phyloP scores from a whole-genome alignment of 257 asterid species.

The Plantago major region DNA sequence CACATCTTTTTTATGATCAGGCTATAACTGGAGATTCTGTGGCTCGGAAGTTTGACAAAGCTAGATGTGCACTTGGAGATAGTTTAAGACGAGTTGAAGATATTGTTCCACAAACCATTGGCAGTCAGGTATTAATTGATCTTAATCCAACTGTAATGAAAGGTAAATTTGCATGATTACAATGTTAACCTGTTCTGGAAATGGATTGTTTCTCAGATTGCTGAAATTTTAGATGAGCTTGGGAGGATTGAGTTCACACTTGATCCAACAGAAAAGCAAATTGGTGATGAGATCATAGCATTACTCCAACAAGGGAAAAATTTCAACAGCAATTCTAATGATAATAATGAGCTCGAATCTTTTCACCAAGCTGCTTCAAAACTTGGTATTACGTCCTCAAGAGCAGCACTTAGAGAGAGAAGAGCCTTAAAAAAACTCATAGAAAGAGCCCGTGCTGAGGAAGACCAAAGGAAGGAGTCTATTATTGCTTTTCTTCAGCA shows the following conservation, averaged over 20 bases:
- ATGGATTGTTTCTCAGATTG: conserved; percentile 49
- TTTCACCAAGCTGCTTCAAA: conserved; percentile 91
- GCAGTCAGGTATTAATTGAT: conserved; percentile 60
- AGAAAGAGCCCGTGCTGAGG: conserved; percentile 83
- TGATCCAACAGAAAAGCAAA: conserved; percentile 74
- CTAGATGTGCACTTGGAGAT: conserved; percentile 86
- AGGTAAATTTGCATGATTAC: background rate
- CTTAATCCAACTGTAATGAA: background rate
- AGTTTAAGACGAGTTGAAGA: conserved; percentile 89
- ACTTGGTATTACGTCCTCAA: conserved; percentile 85
- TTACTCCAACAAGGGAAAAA: conserved; percentile 93
- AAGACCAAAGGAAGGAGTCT: conserved; percentile 92
- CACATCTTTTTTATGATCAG: conserved; percentile 34
- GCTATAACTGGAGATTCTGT: conserved; percentile 96
- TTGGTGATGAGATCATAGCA: conserved; percentile 79
- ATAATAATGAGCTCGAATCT: conserved; percentile 79
- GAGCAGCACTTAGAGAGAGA: conserved; percentile 95
- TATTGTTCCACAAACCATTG: conserved; percentile 83
- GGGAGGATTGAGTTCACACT: conserved; percentile 69
- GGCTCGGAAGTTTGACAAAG: conserved; percentile 84
- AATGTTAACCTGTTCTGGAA: conserved; percentile 25
- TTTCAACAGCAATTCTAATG: conserved; percentile 52
- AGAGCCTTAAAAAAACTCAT: conserved; percentile 89
- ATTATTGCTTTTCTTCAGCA: conserved; percentile 83
- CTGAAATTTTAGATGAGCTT: conserved; percentile 65